Evolutionary conservation across 2,329 filamentous ascomycete genomes (phyloP), one percentile per base, ranked within the genome.

Genomic region (Thermoascus crustaceus): DNA sequence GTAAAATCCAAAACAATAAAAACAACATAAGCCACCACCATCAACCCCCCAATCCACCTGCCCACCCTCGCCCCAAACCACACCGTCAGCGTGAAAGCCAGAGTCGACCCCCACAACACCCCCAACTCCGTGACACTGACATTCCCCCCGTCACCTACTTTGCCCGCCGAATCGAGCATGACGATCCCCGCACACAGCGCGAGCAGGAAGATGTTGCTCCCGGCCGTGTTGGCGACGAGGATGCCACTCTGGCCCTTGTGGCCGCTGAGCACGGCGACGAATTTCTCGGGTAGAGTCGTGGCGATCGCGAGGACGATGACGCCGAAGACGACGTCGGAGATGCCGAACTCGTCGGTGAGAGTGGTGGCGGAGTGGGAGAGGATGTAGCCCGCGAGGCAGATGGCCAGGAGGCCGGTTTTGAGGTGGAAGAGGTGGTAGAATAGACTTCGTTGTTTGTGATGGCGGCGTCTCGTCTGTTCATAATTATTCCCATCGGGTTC

Each of bases 161-260:
- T n/a, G n/a, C n/a, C n/a, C n/a, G n/a, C n/a, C n/a, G n/a, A n/a
- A n/a, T n/a, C n/a, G n/a, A n/a, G n/a, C n/a, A n/a, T n/a, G n/a
- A 57, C 39, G 23, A 57, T 24, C 8, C 54, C 71, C 10, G 65
- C 50, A 44, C 71, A 75, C 3, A 75, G 52, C 2, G 68, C 66
- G 10, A 74, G 52, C 20, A 75, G 52, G 46, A 75, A 76, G 21
- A 75, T 69, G 39, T 75, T 75, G 42, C 69, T 73, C 4, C 70
- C 71, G 0, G 64, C 69, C 3, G 69, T 71, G 29, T 68, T 73
- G 0, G 71, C 72, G 4, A 70, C 66, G 6, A 75, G 47, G 30
- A 75, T 71, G 1, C 69, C 69, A 2, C 52, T 48, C 11, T 73
- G 64, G 4, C 67, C 69, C 9, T 65, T 60, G 7, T 46, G 54